Evolutionary conservation across 2,329 filamentous ascomycete species (phyloP), one percentile per base, ranked within the genome.

Genomic region (Leptographium procerum): DNA sequence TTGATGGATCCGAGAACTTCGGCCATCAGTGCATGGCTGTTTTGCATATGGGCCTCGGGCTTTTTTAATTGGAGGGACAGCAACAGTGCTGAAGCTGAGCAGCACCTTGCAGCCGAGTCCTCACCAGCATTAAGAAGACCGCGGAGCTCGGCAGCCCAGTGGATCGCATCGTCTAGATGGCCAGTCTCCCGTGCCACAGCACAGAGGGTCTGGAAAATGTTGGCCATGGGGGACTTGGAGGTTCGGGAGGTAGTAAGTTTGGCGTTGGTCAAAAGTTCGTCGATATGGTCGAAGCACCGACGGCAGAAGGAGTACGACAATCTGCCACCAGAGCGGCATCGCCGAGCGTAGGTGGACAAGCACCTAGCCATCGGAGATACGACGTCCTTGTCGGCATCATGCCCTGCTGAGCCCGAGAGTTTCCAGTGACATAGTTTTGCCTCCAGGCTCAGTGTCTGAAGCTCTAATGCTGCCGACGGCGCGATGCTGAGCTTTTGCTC

Each of bases 381-480:
- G 8, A 91, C 69, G 16, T 90, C 86, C 59, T 83, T 84, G 40
- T 84, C 79, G 5, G 79, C 67, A 59, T 86, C 78, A 1, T 79
- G 80, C 1, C 60, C 78, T 69, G 64, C 88, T 84, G 1, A 54
- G 2, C 77, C 75, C 8, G 79, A 79, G 59, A 89, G 65, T 48
- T 70, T 74, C 86, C 87, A 90, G 79, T 83, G 88, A 48, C 75
- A 72, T n/a, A 85, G 69, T 33, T 86, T 79, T 9, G 79, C 73
- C 28, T 77, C 75, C 45, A 91, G 76, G 11, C 83, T 86, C 1
- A 88, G 69, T 1, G 76, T 72, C 64, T 91, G 87, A 1, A 90
- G 68, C 61, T 81, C 77, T 55, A 91, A 78, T 1, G 81, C 80
- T 1, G 74, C 69, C 26, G 77, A 72, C 1, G 87, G 84, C 1